Conservation (phyloP, 352 stramenopile species). For the Pythium brassicae region DNA sequence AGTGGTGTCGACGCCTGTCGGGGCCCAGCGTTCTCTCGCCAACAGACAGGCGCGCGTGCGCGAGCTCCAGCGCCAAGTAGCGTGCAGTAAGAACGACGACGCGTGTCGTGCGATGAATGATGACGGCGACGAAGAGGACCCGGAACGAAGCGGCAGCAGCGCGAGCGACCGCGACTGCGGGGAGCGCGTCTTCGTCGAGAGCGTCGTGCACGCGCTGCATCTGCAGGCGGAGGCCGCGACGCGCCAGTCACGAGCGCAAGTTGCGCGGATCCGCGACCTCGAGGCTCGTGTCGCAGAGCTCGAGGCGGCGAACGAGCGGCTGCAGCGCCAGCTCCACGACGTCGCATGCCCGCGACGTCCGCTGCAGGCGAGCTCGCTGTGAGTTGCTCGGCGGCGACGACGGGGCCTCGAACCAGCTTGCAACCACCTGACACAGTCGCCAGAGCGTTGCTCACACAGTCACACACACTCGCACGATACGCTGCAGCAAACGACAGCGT, state of each 20-base stretch:
- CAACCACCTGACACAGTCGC: background rate
- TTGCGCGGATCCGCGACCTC: conserved; percentile 20
- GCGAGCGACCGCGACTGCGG: conserved; percentile 14
- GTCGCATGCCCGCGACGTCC: background rate
- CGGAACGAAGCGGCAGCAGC: conserved; percentile 1
- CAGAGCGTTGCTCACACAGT: no score
- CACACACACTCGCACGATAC: background rate
- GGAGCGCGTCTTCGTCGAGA: conserved; percentile 25
- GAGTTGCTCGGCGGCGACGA: background rate
- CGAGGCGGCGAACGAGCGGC: conserved; percentile 10
- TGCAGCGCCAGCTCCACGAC: background rate
- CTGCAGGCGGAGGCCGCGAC: conserved; percentile 15
- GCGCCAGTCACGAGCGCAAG: conserved; percentile 6
- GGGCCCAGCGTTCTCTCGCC: background rate
- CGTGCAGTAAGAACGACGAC: background rate
- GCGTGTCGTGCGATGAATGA: background rate
- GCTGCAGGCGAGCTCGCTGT: background rate
- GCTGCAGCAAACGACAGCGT: no score
- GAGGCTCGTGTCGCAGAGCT: conserved; percentile 17
- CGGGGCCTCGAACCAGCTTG: conserved; percentile 6
- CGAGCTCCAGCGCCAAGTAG: conserved; percentile 1
- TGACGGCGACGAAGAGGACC: background rate
- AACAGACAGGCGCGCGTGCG: conserved; percentile 6
- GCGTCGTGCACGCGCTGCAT: conserved; percentile 29
- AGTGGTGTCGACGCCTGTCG: no score